Percentiles rank a stretch among this genome's conserved stretches.
Conservation (phyloP, 257 asterid species). For the Ligustrum vulgare region DNA sequence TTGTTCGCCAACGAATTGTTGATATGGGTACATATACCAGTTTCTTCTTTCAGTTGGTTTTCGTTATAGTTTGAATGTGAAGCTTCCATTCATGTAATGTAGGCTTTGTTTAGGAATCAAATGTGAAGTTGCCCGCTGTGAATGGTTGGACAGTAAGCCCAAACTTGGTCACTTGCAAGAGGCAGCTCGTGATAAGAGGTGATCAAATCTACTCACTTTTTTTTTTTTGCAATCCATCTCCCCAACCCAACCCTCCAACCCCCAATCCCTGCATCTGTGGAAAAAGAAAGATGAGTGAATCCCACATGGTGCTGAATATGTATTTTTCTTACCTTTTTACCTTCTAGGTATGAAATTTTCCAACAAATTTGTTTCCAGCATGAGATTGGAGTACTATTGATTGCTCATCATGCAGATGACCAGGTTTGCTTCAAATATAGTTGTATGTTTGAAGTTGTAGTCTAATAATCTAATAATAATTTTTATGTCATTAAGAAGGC, state of each 20-base stretch:
- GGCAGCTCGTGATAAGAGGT: constrained; percentile 92
- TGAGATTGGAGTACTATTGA: constrained; percentile 56
- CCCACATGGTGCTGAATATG: not conserved
- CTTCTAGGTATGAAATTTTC: constrained; percentile 66
- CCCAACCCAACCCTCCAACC: not conserved
- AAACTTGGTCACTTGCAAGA: constrained; percentile 84
- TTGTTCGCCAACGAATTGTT: constrained; percentile 53
- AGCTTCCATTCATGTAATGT: constrained; percentile 39
- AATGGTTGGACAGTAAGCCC: constrained; percentile 85
- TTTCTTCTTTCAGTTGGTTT: constrained; percentile 22
- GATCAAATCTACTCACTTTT: not conserved
- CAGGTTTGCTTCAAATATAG: constrained; percentile 51
- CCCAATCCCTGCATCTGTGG: not conserved
- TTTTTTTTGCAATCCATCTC: not conserved
- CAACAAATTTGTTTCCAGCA: constrained; percentile 56
- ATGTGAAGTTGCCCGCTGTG: constrained; percentile 76
- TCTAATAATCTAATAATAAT: not conserved
- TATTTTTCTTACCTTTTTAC: not conserved
- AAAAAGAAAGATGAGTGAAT: not conserved
- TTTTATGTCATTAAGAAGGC: not conserved
- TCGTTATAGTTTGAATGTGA: constrained; percentile 16
- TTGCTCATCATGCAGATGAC: constrained; percentile 98
- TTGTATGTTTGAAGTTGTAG: not conserved
- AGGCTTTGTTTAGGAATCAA: constrained; percentile 68
- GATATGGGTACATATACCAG: constrained; percentile 63